Conservation (phyloP, 2,329 filamentous ascomycete genomes). For the Blumeria hordei region DNA sequence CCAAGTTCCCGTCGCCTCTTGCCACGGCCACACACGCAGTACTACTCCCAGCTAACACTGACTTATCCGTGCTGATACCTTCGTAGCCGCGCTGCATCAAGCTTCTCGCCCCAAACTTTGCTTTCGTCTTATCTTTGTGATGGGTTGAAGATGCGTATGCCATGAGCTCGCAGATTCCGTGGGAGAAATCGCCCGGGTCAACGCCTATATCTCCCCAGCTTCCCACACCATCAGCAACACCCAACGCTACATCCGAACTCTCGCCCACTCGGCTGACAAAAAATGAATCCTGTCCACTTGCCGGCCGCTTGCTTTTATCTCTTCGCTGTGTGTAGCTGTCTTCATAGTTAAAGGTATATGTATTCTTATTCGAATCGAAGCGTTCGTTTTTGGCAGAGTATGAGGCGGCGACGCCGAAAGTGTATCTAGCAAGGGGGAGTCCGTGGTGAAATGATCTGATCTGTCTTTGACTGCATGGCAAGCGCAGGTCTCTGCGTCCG, state of each 20-base stretch:
- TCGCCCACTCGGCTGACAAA: constrained; percentile 67
- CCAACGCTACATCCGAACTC: constrained; percentile 51
- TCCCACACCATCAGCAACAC: constrained; percentile 81
- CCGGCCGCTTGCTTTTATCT: constrained; percentile 38
- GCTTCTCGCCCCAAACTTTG: constrained; percentile 31
- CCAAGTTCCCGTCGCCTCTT: constrained; percentile 45
- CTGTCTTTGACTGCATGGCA: too few relatives aligned
- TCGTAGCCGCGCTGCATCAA: constrained; percentile 74
- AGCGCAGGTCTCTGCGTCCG: too few relatives aligned
- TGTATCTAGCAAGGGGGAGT: constrained; percentile 18
- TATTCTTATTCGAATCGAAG: constrained; percentile 42
- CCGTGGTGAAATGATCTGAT: too few relatives aligned
- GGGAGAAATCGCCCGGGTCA: constrained; percentile 86
- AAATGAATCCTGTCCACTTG: constrained; percentile 86
- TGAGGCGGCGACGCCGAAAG: constrained; percentile 49
- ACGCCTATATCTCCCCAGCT: constrained; percentile 86
- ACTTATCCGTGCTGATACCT: constrained; percentile 47
- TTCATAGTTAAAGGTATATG: constrained; percentile 47
- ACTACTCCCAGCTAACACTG: constrained; percentile 62
- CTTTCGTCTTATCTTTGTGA: constrained; percentile 10
- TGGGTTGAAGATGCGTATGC: constrained; percentile 35
- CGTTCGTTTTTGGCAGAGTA: constrained; percentile 48
- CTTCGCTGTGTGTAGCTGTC: constrained; percentile 28
- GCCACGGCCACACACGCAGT: constrained; percentile 78
- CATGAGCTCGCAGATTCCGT: constrained; percentile 86